Conservation (phyloP, 1,139 yeast genomes). For the Casaregolazyma suthepensis region DNA sequence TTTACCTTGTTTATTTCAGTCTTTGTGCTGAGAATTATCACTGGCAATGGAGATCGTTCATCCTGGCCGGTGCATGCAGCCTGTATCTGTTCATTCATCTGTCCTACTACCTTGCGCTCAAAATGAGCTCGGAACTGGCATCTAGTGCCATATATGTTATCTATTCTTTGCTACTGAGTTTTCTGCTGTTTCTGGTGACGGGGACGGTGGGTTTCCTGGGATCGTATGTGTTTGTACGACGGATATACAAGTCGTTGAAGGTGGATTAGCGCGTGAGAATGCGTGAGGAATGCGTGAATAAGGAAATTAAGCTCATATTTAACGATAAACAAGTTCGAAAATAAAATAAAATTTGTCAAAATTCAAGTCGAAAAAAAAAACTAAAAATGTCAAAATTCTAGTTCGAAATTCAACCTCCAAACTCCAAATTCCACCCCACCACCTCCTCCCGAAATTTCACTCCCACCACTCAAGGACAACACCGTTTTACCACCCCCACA, state of each 20-base stretch:
- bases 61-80: constrained; percentile 86
- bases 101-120: constrained; percentile 41
- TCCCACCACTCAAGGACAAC: not conserved
- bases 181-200: constrained; percentile 70
- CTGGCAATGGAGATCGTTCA: constrained; percentile 96
- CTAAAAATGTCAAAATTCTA: not conserved
- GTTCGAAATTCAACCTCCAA: too few species aligned
- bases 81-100: constrained; percentile 82
- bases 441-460: too few species aligned
- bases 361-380: too few species aligned
- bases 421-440: too few species aligned
- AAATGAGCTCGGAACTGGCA: constrained; percentile 64
- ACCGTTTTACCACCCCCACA: not conserved
- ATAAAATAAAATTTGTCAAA: too few species aligned
- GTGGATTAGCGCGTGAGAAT: constrained; percentile 48
- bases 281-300: not conserved
- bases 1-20: constrained; percentile 75
- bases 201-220: constrained; percentile 85
- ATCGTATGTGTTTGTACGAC: constrained; percentile 66
- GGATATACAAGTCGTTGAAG: constrained; percentile 77
- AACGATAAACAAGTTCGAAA: too few species aligned
- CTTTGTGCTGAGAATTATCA: constrained; percentile 87
- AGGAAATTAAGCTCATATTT: not conserved
- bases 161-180: constrained; percentile 70
- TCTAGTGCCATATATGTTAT: constrained; percentile 78